phyloP scores from a whole-genome alignment of 2,329 filamentous ascomycete species.

The Penicillium sp. region DNA sequence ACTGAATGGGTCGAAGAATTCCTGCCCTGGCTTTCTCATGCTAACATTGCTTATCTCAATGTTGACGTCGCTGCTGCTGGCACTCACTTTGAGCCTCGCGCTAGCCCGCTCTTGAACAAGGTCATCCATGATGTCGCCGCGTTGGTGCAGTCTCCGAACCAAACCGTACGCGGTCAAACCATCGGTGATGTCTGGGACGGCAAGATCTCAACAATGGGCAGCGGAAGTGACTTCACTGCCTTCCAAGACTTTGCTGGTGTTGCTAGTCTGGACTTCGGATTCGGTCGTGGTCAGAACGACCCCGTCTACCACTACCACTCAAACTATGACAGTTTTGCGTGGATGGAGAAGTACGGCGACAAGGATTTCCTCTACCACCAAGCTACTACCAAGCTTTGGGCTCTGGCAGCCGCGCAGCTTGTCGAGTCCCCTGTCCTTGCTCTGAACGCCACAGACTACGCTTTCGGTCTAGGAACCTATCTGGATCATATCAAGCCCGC shows the following conservation, averaged over 20 bases:
- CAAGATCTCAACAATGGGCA: conserved; percentile 66
- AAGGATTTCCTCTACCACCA: conserved; percentile 60
- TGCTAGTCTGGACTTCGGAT: conserved; percentile 66
- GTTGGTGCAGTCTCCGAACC: conserved; percentile 71
- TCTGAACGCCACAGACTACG: conserved; percentile 67
- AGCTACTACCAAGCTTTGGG: conserved; percentile 67
- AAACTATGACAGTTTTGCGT: conserved; percentile 82
- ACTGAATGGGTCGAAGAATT: conserved; percentile 95
- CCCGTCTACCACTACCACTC: conserved; percentile 74
- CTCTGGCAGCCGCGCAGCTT: conserved; percentile 63
- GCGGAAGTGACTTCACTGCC: conserved; percentile 73
- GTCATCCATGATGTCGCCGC: conserved; percentile 68
- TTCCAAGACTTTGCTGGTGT: conserved; percentile 74
- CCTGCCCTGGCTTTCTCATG: conserved; percentile 72
- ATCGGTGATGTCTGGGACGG: conserved; percentile 69
- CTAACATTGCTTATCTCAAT: conserved; percentile 82
- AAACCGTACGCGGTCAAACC: conserved; percentile 69
- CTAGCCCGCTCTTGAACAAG: conserved; percentile 75
- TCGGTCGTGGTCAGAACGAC: conserved; percentile 47
- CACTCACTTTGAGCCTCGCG: conserved; percentile 62
- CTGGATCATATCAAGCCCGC: conserved; percentile 36
- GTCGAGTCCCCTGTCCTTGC: conserved; percentile 64
- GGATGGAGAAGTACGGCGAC: conserved; percentile 81
- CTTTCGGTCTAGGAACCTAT: conserved; percentile 54
- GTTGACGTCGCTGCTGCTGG: conserved; percentile 75